Evolutionary conservation across 306 rosid species (phyloP).

Genomic region (Ochetophila trinervis): DNA sequence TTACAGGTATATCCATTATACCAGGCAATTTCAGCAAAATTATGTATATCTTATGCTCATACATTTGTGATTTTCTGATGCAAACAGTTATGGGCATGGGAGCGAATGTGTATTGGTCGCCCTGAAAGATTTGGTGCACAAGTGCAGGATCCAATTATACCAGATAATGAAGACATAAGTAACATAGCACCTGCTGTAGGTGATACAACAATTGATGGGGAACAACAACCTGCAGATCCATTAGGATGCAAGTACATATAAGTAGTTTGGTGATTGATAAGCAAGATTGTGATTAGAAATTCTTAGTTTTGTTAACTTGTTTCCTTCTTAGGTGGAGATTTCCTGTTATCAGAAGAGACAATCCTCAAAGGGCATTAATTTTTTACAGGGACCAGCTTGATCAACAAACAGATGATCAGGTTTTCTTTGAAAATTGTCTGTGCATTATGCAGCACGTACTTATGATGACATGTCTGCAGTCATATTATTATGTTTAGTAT

Average conservation of each 20-base stretch:
- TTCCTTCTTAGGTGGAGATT: conserved; percentile 19
- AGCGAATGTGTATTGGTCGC: conserved; percentile 16
- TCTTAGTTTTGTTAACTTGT: background rate
- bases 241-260: conserved; percentile 20
- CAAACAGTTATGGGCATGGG: conserved; percentile 31
- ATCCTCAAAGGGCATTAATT: conserved; percentile 27
- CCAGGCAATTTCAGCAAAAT: background rate
- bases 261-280: background rate
- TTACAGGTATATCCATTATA: conserved; percentile 20
- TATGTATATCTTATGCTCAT: no score
- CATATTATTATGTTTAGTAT: no score
- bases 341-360: conserved; percentile 30
- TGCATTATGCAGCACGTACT: background rate
- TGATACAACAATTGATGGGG: background rate
- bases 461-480: background rate
- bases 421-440: conserved; percentile 2
- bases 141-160: conserved; percentile 8
- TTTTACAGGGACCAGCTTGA: conserved; percentile 28
- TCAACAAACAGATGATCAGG: conserved; percentile 23
- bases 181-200: background rate
- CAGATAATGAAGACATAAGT: background rate
- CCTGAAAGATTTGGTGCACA: conserved; percentile 14
- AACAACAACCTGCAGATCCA: conserved; percentile 22
- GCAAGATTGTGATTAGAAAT: background rate
- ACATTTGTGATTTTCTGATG: background rate